Evolutionary conservation across 257 asterid species (phyloP).

Genomic region (Echites panduratus): DNA sequence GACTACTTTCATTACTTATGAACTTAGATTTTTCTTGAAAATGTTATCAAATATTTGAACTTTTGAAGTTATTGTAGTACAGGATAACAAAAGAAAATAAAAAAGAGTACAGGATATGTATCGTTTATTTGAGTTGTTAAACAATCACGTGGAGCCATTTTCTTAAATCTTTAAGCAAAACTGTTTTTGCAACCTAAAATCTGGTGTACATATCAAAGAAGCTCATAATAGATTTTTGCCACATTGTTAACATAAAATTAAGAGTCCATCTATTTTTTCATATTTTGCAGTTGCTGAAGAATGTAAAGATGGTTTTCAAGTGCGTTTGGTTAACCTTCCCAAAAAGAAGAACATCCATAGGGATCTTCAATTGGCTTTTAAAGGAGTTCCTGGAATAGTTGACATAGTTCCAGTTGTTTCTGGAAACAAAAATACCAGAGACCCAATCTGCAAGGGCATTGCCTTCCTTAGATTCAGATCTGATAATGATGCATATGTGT

Average conservation of each 20-base stretch:
- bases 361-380: constrained; percentile 65
- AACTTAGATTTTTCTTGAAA: not conserved
- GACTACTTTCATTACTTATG: not conserved
- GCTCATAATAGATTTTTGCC: not conserved
- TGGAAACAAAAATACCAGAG: constrained; percentile 84
- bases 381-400: constrained; percentile 63
- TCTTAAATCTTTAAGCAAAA: not conserved
- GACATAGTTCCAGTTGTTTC: constrained; percentile 68
- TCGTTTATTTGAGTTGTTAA: not conserved
- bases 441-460: constrained; percentile 85
- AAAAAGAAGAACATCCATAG: constrained; percentile 78
- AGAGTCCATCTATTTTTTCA: not conserved
- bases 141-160: not conserved
- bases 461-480: constrained; percentile 67
- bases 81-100: not conserved
- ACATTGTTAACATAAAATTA: not conserved
- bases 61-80: not conserved
- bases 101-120: not conserved
- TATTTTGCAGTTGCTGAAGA: constrained; percentile 29
- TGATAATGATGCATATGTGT: constrained; percentile 68
- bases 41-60: not conserved
- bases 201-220: not conserved
- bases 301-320: constrained; percentile 46
- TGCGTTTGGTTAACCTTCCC: constrained; percentile 84
- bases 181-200: not conserved